Base-by-base conservation (phyloP, 148 eudicot species). In the Chenopodium berlandieri region DNA sequence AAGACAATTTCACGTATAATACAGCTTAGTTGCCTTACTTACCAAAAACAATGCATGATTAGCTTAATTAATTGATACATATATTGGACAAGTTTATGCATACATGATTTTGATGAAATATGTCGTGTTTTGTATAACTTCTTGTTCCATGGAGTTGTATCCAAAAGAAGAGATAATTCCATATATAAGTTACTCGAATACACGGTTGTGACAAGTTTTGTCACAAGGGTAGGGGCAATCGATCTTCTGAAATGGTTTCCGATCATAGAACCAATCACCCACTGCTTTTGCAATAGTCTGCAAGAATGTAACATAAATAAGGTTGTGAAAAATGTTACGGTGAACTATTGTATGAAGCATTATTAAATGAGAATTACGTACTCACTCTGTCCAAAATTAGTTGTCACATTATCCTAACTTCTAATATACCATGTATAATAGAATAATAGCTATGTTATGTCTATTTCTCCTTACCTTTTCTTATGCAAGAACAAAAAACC, bases 211-310 rank as follows among this genome's bases (percentile, higher is more conserved):
- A 71, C 99, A 95, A 23, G 91, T 90, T 85, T 93, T 92, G 88
- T 95, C 92, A 75, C 99, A 93, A 58, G 99, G 97, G 84, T 93
- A 95, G 60, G 99, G 91, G 66, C 99, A 93, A 83, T 93, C 99
- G 2, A 95, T 92, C 89, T 91, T 87, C 73, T 95, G 94, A 82
- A 95, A 95, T 16, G 91, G 37, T 48, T 81, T 91, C 37, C 94
- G 82, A 72, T 93, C 94, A 54, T 62, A 92, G 73, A 66, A 95
- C 99, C 99, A 95, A 75, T 93, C 94, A 32, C 97, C 99, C 54
- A 92, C 94, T 72, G 99, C 99, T 86, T 92, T 92, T 0, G 93
- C 87, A 82, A 95, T 95, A 31, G 83, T 82, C 99, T 95, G 94
- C 83, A 80, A 12, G 44, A 72, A 11, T 3, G 62, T 13, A 54